Conservation (phyloP, 768 basidiomycete genomes). For the Austroboletus eburneus region DNA sequence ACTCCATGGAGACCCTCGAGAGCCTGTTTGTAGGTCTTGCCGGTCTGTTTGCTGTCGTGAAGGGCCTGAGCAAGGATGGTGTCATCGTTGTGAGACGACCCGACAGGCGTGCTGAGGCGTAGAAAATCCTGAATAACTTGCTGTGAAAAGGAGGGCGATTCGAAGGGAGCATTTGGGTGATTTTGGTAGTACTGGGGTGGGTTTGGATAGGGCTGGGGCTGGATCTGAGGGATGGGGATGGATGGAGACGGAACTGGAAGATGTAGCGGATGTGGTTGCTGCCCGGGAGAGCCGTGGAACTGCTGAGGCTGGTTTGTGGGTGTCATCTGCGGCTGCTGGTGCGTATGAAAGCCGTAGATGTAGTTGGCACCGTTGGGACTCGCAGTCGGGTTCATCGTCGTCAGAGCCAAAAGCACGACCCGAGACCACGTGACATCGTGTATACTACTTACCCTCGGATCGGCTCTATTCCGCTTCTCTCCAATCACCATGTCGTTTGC, state of each 20-base stretch:
- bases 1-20: slow-evolving; percentile 68
- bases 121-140: slow-evolving; percentile 57
- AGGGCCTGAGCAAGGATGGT: slow-evolving; percentile 50
- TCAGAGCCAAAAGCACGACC: not conserved
- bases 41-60: slow-evolving; percentile 34
- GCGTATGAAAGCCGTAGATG: slow-evolving; percentile 15
- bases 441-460: not conserved
- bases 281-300: slow-evolving; percentile 28
- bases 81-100: slow-evolving; percentile 50
- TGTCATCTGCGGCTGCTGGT: slow-evolving; percentile 22
- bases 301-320: slow-evolving; percentile 27
- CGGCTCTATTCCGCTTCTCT: slow-evolving; percentile 7
- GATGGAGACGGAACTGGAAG: slow-evolving; percentile 36
- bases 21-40: slow-evolving; percentile 56
- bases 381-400: slow-evolving; percentile 17
- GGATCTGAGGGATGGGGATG: slow-evolving; percentile 22
- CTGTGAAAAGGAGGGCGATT: slow-evolving; percentile 39
- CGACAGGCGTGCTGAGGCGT: slow-evolving; percentile 50
- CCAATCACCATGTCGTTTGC: slow-evolving; percentile 20
- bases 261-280: slow-evolving; percentile 32
- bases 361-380: slow-evolving; percentile 11
- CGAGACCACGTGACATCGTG: slow-evolving; percentile 14
- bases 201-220: slow-evolving; percentile 15
- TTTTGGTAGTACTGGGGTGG: slow-evolving; percentile 22
- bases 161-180: slow-evolving; percentile 21